Conservation (phyloP, 345 rosid species). For the Euphorbia peplus region DNA sequence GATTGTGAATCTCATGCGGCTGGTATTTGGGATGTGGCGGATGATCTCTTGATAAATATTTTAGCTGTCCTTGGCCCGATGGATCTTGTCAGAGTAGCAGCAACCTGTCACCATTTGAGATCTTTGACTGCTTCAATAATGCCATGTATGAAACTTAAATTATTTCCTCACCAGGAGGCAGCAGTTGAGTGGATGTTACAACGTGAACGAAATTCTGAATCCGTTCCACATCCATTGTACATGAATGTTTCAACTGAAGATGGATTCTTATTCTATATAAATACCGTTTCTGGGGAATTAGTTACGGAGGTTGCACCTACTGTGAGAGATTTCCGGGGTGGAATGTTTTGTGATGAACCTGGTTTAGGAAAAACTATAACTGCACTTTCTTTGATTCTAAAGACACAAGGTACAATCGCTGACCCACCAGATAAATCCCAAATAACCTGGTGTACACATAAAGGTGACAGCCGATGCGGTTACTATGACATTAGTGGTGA, state of each 20-base stretch:
- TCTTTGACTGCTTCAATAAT: slow-evolving; percentile 59
- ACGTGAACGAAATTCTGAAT: slow-evolving; percentile 63
- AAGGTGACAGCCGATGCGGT: slow-evolving; percentile 62
- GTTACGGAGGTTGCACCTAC: slow-evolving; percentile 59
- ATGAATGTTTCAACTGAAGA: slow-evolving; percentile 58
- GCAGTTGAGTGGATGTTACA: slow-evolving; percentile 96
- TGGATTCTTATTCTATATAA: slow-evolving; percentile 61
- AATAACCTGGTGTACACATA: slow-evolving; percentile 65
- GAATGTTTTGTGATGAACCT: slow-evolving; percentile 99
- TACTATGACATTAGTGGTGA: slow-evolving; percentile 70
- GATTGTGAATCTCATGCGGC: slow-evolving; percentile 29
- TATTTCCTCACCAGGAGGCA: slow-evolving; percentile 90
- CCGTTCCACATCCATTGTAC: slow-evolving; percentile 70
- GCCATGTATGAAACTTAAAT: slow-evolving; percentile 87
- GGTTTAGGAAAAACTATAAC: slow-evolving; percentile 97
- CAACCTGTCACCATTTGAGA: slow-evolving; percentile 71
- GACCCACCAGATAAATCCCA: slow-evolving; percentile 75
- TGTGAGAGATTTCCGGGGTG: slow-evolving; percentile 79
- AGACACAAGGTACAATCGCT: slow-evolving; percentile 81
- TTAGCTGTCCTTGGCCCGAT: slow-evolving; percentile 46
- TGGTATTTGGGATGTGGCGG: slow-evolving; percentile 72
- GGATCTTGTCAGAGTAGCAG: slow-evolving; percentile 68
- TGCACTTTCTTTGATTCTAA: slow-evolving; percentile 81
- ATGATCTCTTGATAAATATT: slow-evolving; percentile 63
- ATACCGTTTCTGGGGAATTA: slow-evolving; percentile 68